Base-by-base conservation (phyloP, 164 flowering plant species). In the Hamamelis virginiana region DNA sequence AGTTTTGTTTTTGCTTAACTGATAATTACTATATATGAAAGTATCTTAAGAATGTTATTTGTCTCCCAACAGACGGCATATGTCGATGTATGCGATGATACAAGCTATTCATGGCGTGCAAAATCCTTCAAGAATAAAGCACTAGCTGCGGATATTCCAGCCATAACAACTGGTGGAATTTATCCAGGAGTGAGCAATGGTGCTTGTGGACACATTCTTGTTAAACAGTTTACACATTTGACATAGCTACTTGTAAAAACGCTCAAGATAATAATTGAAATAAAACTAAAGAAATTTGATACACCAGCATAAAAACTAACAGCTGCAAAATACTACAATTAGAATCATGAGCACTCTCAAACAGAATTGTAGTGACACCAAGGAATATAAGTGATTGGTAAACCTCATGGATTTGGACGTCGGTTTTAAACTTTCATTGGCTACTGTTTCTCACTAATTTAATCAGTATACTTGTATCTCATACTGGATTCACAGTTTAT, bases 131-230 rank as follows among this genome's bases (percentile, higher is more conserved):
- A 78, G 60, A 64, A 80, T 70, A 81, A 79, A 76, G 98, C 98
- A 21, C 41, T 83, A 48, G 88, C 84, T 74, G 96, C 95, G 60
- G 83, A 88, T 67, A 63, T 95, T 82, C 92, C 97, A 71, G 98
- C 98, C 43, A 88, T 95, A 69, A 95, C 92, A 72, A 91, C 97
- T 59, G 94, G 82, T 65, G 98, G 98, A 74, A 92, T 95, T 65
- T 95, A 92, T 75, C 98, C 98, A 15, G 98, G 98, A 87, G 97
- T 95, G 77, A 92, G 97, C 94, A 95, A 92, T 78, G 96, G 98
- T 95, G 50, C 71, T 66, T 45, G 62, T 26, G 47, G 25, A 56
- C 41, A 59, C 41, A 27, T 66, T 51, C 41, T 67, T 69, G 6
- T 15, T 19, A 0, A 64, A 53, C 4, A 22, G 16, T 22, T 55